Evolutionary conservation across 192 early-diverging fungal genomes (phyloP), one percentile per base, ranked within the genome.

Genomic region (Umbelopsis sp.): DNA sequence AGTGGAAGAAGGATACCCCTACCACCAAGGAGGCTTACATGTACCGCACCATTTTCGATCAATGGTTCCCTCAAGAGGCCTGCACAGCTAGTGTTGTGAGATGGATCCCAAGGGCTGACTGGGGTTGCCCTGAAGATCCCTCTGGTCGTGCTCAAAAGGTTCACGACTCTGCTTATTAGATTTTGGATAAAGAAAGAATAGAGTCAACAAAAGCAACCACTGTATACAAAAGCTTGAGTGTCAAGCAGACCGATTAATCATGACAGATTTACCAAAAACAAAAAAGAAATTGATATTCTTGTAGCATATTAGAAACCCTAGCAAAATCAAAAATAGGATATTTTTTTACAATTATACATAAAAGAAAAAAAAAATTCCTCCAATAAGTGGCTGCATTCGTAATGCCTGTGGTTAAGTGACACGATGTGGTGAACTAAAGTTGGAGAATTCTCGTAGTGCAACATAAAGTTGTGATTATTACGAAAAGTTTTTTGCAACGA

Each of bases 101-200:
- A 53, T 99, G 97, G 97, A 92, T 98, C 55, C 97, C 97, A 41
- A 86, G 95, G 77, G 91, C 86, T 50, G 97, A 99, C 80, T 99
- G 97, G 97, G 97, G 97, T 51, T 99, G 97, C 84, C 86, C 93
- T 76, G 93, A 95, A 72, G 97, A 99, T 80, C 97, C 97, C 46
- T 95, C 93, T 51, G 97, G 97, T 74, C 91, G 97, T 80, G 97
- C 97, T 8, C 97, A 99, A 83, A 93, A 91, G 80, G 91, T 87
- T 37, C 97, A 99, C 74, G 85, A 86, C 21, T 72, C 85, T 65
- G 89, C 93, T 7, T 95, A 94, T 72, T 71, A 80, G 15, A 75
- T 73, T 53, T 58, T 52, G 3, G 18, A 30, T 64, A 41, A 22
- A 41, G 0, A 52, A 10, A 52, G 5, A 6, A 41, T 16, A 30